Evolutionary conservation across 2,329 filamentous ascomycete species (phyloP), one percentile per base, ranked within the genome.

Genomic region (Fusarium paranaense): DNA sequence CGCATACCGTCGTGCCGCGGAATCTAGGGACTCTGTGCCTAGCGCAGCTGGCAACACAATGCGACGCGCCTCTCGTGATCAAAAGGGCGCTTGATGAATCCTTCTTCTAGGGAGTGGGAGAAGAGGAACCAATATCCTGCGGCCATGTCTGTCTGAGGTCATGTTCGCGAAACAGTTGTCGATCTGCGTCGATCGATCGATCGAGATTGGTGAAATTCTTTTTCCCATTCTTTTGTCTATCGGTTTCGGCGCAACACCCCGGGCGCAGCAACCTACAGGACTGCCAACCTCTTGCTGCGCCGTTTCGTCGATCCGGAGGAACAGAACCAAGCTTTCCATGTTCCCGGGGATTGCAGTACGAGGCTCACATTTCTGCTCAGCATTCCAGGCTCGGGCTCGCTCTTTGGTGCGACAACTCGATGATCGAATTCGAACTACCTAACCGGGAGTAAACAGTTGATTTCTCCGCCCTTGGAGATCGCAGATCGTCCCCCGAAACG

Each of bases 181-280:
- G 73, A 75, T 75, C 72, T 52, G 50, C 63, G 72, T 64, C 72
- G 73, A 75, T 75, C 73, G 73, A 75, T 75, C 73, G 73, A 75
- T 75, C 73, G 73, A 75, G 73, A 75, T 75, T 73, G 45, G 32
- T 68, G 70, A 75, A 64, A 37, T 57, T 27, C 40, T 54, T 47
- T 50, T 57, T 11, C 60, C 54, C 32, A 20, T 20, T 57, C 25
- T 56, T 62, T 16, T 33, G 30, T 5, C 54, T n/a, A 18, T 52
- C 30, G 10, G 27, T 32, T 52, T 56, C 62, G 45, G 45, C 58
- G 54, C 65, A 45, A 66, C 60, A 64, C 63, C 42, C 59, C 67
- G 2, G 45, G 58, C 42, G 67, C 67, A 32, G n/a, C 30, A 59
- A 22, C 20, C 40, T 8, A 16, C 14, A 35, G 20, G 13, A 50